Evolutionary conservation across 108 stramenopile genomes (phyloP).

Genomic region (Stephanodiscus triporus): DNA sequence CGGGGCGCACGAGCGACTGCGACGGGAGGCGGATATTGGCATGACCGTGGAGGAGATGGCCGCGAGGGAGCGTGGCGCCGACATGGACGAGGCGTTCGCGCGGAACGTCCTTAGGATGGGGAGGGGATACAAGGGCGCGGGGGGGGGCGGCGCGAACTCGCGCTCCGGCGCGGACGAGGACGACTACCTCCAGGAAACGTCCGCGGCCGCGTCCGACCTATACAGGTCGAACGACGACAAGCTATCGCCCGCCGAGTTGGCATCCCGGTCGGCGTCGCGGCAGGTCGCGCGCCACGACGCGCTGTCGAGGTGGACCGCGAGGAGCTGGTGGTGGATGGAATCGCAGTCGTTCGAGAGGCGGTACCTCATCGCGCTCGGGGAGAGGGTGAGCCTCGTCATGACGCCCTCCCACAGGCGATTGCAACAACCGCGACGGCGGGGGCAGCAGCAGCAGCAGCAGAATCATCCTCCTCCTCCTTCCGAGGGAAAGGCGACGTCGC

Average conservation of each 20-base stretch:
- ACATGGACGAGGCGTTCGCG: slow-evolving; percentile 71
- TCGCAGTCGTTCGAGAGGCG: slow-evolving; percentile 63
- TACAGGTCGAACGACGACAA: slow-evolving; percentile 36
- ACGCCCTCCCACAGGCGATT: slow-evolving; percentile 60
- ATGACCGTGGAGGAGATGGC: slow-evolving; percentile 64
- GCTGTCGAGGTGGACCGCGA: slow-evolving; percentile 55
- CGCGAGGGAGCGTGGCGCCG: slow-evolving; percentile 43
- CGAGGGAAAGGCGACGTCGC: not conserved
- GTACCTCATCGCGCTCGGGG: slow-evolving; percentile 66
- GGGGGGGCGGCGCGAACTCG: slow-evolving; percentile 14
- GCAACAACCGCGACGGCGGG: slow-evolving; percentile 23
- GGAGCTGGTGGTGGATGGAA: slow-evolving; percentile 84
- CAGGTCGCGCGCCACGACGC: slow-evolving; percentile 54
- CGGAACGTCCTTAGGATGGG: slow-evolving; percentile 66
- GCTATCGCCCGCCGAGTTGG: slow-evolving; percentile 17
- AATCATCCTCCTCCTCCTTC: too few species aligned
- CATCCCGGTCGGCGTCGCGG: slow-evolving; percentile 34
- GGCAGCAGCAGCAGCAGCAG: too few species aligned
- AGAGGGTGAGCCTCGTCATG: slow-evolving; percentile 70
- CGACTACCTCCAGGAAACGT: slow-evolving; percentile 32
- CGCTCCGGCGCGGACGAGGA: slow-evolving; percentile 57
- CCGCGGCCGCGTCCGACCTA: slow-evolving; percentile 22
- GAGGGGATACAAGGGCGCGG: slow-evolving; percentile 48
- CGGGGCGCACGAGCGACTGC: slow-evolving; percentile 14
- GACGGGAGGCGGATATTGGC: slow-evolving; percentile 51